Base-by-base conservation (phyloP, 2,329 filamentous ascomycete genomes). In the Fusarium praegraminearum region DNA sequence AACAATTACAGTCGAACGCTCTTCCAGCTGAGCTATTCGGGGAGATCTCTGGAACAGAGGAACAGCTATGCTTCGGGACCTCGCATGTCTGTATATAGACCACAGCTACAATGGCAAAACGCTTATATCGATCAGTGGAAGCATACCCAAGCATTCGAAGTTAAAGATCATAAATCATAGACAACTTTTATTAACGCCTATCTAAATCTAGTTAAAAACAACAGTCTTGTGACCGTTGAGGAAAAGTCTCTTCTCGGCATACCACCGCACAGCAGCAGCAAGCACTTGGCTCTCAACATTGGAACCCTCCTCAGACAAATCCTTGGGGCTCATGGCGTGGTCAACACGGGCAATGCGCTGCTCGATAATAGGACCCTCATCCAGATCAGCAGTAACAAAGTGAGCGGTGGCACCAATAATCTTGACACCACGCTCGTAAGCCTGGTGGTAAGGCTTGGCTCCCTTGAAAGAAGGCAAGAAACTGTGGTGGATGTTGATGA, bases 401-500 rank as follows among this genome's bases (percentile, higher is more conserved):
- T 96, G 93, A 7, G 93, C 93, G 3, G 92, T 94, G 26, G 93
- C 93, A 62, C 93, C 93, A 60, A 94, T 94, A 73, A 96, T 95
- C 86, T 96, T 96, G 71, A 96, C 93, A 64, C 93, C 93, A 30
- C 92, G 88, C 69, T 95, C 92, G 77, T 92, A 94, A 10, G 93
- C 93, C 84, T 96, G 93, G 80, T 95, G 93, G 81, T 96, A 96
- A 5, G 93, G 93, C 81, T 93, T 93, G 32, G 93, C 93, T 65
- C 93, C 93, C 85, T 96, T 96, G 87, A 96, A 96, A 12, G 87
- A 90, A 0, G 93, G 93, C 85, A 96, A 79, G 87, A 96, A 96
- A 72, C 88, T 91, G 83, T 96, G 93, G 82, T 96, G 93, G 80
- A 96, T 95, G 83, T 96, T 96, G 90, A 96, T 95, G 82, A 96